Conservation (phyloP, 106 monocot species). For the Dendrobium officinale region DNA sequence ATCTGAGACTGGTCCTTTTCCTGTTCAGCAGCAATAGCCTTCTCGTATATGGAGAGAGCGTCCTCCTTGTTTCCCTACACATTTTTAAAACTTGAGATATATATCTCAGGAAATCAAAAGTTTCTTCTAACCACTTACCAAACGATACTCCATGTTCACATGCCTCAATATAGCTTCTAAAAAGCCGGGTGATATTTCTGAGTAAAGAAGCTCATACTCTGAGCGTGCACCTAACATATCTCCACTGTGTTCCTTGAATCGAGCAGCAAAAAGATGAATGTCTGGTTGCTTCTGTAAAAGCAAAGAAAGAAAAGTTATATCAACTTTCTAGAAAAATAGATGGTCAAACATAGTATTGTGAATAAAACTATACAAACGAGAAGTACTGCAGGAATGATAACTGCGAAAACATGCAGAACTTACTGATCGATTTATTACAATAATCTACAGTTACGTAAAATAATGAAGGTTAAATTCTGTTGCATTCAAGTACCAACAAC, state of each 20-base stretch:
- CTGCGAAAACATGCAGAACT: not conserved
- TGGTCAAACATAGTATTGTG: not conserved
- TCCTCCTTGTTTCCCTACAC: constrained; percentile 74
- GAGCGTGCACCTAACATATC: constrained; percentile 72
- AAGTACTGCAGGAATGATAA: not conserved
- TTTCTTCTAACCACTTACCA: constrained; percentile 32
- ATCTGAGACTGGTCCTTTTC: constrained; percentile 67
- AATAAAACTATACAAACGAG: not conserved
- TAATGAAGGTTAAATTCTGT: not conserved
- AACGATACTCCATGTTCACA: constrained; percentile 85
- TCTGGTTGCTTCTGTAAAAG: constrained; percentile 84
- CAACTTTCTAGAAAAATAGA: not conserved
- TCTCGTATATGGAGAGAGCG: constrained; percentile 69
- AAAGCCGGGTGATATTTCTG: constrained; percentile 61
- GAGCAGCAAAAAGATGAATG: constrained; percentile 88
- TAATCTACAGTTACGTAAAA: not conserved
- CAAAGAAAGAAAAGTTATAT: not conserved
- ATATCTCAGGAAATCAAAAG: not conserved
- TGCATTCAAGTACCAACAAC: not conserved
- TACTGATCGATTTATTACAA: not conserved
- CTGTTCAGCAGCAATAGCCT: constrained; percentile 73
- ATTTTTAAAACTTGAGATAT: not conserved
- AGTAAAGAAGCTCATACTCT: constrained; percentile 67
- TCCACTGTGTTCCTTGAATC: constrained; percentile 80
- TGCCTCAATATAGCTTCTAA: constrained; percentile 77